These are phyloP conservation scores for Termitomyces sp. DNA, from an alignment of 768 basidiomycete species.

Conservation along the genomic window DNA sequence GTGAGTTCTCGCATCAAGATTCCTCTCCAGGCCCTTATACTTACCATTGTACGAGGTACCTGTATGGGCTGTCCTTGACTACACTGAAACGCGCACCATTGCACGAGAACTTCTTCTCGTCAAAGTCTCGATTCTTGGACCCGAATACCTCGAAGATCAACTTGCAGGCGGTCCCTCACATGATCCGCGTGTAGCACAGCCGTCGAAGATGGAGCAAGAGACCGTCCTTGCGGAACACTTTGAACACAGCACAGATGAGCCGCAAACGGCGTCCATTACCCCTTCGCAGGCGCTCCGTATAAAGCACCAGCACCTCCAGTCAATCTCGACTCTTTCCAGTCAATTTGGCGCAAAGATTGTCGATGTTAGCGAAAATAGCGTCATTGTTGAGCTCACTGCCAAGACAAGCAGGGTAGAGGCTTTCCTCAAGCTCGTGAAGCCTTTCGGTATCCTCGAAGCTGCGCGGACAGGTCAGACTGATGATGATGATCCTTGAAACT, in stretches of 20 bases:
- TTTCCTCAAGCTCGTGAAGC: slow-evolving; percentile 85
- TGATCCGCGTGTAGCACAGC: slow-evolving; percentile 48
- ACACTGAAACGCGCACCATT: slow-evolving; percentile 89
- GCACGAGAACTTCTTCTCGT: slow-evolving; percentile 91
- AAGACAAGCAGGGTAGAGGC: slow-evolving; percentile 91
- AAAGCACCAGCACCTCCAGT: slow-evolving; percentile 86
- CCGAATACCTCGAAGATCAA: slow-evolving; percentile 94
- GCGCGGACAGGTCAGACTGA: slow-evolving; percentile 81
- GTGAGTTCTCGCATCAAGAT: slow-evolving; percentile 40
- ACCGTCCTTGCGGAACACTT: slow-evolving; percentile 70
- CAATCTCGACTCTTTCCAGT: slow-evolving; percentile 74
- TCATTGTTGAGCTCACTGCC: slow-evolving; percentile 92
- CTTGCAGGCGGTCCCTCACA: slow-evolving; percentile 81
- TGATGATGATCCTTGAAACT: neutral
- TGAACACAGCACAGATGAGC: slow-evolving; percentile 48
- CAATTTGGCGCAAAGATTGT: slow-evolving; percentile 94
- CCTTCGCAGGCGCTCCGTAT: slow-evolving; percentile 83
- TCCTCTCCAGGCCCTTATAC: neutral
- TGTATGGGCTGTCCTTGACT: slow-evolving; percentile 98
- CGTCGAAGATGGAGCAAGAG: slow-evolving; percentile 66
- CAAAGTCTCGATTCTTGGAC: slow-evolving; percentile 95
- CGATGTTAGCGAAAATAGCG: slow-evolving; percentile 90
- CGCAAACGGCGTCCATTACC: slow-evolving; percentile 41
- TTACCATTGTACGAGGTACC: slow-evolving; percentile 63
- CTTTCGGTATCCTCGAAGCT: slow-evolving; percentile 93